phyloP scores from a whole-genome alignment of 2,329 filamentous ascomycete genomes.

The Chaetomium strumarium region DNA sequence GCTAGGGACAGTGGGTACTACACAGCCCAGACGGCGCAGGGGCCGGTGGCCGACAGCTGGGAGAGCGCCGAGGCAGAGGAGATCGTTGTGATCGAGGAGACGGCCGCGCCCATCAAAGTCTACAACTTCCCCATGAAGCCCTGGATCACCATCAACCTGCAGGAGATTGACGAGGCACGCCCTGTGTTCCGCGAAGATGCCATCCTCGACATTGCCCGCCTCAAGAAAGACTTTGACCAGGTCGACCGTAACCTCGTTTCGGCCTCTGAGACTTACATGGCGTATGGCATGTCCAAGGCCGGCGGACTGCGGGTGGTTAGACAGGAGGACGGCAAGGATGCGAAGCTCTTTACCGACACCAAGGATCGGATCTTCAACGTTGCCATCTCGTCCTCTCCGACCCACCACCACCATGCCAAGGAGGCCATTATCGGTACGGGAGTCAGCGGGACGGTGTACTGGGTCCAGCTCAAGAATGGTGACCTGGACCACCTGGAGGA shows the following conservation, averaged over 20 bases:
- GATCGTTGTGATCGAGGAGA: constrained; percentile 58
- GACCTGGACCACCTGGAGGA: constrained; percentile 75
- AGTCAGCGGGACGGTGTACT: constrained; percentile 94
- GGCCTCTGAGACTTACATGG: constrained; percentile 84
- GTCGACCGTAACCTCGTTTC: constrained; percentile 90
- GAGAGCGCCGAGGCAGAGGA: constrained; percentile 77
- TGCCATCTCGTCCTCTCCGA: constrained; percentile 63
- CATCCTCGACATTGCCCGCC: constrained; percentile 84
- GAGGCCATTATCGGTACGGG: constrained; percentile 89
- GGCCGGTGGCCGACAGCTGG: constrained; percentile 76
- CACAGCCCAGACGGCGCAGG: constrained; percentile 50
- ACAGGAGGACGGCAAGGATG: constrained; percentile 87
- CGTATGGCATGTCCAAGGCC: constrained; percentile 89
- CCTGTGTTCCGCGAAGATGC: constrained; percentile 68
- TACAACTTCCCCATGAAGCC: constrained; percentile 97
- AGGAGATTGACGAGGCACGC: constrained; percentile 50
- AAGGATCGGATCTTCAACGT: constrained; percentile 95
- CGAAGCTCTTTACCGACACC: constrained; percentile 84
- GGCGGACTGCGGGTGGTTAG: constrained; percentile 89
- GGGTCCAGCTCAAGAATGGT: constrained; percentile 72
- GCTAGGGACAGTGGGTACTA: constrained; percentile 48
- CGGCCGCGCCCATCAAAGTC: constrained; percentile 64
- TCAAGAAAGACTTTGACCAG: constrained; percentile 98
- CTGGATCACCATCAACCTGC: constrained; percentile 82
- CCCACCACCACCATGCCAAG: constrained; percentile 53